These are phyloP conservation scores for Pterulicium gracile DNA, from an alignment of 1,284 basidiomycete species.

Conservation along the genomic window DNA sequence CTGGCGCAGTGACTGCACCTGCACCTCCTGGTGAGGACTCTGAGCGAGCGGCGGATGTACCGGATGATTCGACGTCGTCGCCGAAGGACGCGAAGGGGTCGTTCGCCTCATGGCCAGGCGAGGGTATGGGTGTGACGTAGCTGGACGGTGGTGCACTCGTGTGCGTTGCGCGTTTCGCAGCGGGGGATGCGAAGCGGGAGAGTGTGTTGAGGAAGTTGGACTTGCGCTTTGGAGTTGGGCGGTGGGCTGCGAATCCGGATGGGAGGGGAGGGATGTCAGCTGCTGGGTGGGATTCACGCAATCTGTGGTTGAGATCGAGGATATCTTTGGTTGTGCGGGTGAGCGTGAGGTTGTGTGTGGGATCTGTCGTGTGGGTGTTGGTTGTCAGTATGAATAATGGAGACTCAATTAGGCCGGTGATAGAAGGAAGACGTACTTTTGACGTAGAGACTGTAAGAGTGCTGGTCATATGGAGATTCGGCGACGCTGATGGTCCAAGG, in stretches of 20 bases:
- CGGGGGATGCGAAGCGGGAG: slow-evolving; percentile 64
- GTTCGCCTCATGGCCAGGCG: slow-evolving; percentile 41
- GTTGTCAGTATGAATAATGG: slow-evolving; percentile 19
- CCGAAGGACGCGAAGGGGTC: slow-evolving; percentile 50
- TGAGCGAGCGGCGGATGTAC: slow-evolving; percentile 4
- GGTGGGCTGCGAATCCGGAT: slow-evolving; percentile 41
- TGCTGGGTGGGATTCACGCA: slow-evolving; percentile 46
- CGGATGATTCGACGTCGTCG: slow-evolving; percentile 13
- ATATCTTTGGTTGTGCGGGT: slow-evolving; percentile 68
- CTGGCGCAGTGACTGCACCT: slow-evolving; percentile 13
- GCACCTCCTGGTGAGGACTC: slow-evolving; percentile 9
- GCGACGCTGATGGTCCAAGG: slow-evolving; percentile 42
- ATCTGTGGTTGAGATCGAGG: slow-evolving; percentile 66
- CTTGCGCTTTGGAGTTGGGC: slow-evolving; percentile 59
- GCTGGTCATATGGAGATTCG: slow-evolving; percentile 29
- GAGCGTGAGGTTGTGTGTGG: slow-evolving; percentile 82
- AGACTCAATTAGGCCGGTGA: slow-evolving; percentile 9
- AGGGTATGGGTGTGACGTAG: slow-evolving; percentile 33
- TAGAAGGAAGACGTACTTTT: slow-evolving; percentile 23
- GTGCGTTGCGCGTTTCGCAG: slow-evolving; percentile 23
- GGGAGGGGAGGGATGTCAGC: slow-evolving; percentile 47
- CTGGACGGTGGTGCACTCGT: slow-evolving; percentile 22
- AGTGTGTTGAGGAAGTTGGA: slow-evolving; percentile 75
- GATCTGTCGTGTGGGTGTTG: slow-evolving; percentile 37
- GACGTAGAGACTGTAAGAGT: slow-evolving; percentile 33